Evolutionary conservation across 2,329 filamentous ascomycete genomes (phyloP).

Genomic region (Aspergillus spinulosporus): DNA sequence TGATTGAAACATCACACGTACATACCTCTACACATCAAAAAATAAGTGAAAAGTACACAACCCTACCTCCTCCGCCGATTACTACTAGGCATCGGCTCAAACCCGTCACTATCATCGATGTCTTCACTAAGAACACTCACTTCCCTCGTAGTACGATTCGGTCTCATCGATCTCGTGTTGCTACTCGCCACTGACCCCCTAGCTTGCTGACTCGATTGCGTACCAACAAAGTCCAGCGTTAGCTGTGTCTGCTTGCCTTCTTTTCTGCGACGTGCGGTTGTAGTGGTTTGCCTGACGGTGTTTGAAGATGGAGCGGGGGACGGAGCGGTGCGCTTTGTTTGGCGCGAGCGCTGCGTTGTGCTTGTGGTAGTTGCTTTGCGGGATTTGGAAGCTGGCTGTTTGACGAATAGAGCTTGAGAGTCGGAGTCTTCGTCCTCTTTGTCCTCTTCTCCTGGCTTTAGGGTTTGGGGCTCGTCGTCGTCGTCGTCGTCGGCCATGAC

Average conservation of each 20-base stretch:
- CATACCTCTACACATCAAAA: neutral
- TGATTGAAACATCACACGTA: neutral
- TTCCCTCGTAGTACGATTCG: slow-evolving; percentile 34
- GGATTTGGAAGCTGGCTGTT: slow-evolving; percentile 34
- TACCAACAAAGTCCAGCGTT: slow-evolving; percentile 44
- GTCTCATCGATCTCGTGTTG: slow-evolving; percentile 20
- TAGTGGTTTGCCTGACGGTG: slow-evolving; percentile 29
- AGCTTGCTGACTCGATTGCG: slow-evolving; percentile 37
- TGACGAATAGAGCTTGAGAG: slow-evolving; percentile 45
- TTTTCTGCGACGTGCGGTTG: slow-evolving; percentile 28
- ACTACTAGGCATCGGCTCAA: slow-evolving; percentile 42
- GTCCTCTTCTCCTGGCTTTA: slow-evolving; percentile 28
- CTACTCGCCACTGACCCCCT: slow-evolving; percentile 16
- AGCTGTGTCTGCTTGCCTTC: slow-evolving; percentile 38
- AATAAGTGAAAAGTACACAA: neutral
- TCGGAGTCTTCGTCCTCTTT: slow-evolving; percentile 34
- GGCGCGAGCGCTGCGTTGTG: slow-evolving; percentile 24
- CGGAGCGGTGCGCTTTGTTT: slow-evolving; percentile 28
- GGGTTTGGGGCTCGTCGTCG: slow-evolving; percentile 31
- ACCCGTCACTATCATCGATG: slow-evolving; percentile 48
- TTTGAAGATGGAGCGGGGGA: slow-evolving; percentile 38
- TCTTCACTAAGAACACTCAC: slow-evolving; percentile 42
- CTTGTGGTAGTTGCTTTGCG: slow-evolving; percentile 28
- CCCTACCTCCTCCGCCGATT: slow-evolving; percentile 27
- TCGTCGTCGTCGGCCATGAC: slow-evolving; percentile 42